Base-by-base conservation (phyloP, 2,329 filamentous ascomycete species). In the Diaporthe humulicola region DNA sequence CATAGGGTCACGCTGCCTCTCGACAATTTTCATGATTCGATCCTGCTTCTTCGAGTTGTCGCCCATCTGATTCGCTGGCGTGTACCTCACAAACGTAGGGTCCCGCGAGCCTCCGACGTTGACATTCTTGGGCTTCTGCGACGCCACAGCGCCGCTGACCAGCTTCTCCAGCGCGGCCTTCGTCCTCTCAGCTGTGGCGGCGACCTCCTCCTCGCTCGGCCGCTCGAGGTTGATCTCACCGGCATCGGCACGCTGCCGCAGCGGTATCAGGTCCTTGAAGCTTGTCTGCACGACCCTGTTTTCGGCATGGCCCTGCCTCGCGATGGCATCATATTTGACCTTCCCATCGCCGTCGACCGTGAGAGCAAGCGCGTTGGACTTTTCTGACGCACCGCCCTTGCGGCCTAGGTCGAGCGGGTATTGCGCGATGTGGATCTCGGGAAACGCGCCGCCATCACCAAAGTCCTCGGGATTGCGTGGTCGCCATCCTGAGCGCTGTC, bases 21-120 rank as follows among this genome's bases (percentile, higher is more conserved):
- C 95, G 50, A 98, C 95, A 84, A 99, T 98, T 88, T 98, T 98
- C 91, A 99, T 97, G 78, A 99, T 98, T 19, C 97, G 93, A 80
- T 98, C 96, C 80, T 95, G 95, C 86, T 98, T 98, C 84, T 93
- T 93, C 52, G 90, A 92, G 83, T 95, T 88, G 80, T 91, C 95
- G 17, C 97, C 97, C 95, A 99, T 98, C 86, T 99, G 97, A 80
- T 97, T 96, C 56, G 96, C 95, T 5, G 97, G 97, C 22, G 96
- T 98, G 82, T 99, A 99, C 77, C 95, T 91, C 75, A 99, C 97
- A 83, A 95, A 99, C 0, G 96, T 98, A 8, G 97, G 92, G 75
- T 98, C 96, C 73, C 93, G 93, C 78, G 94, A 90, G 67, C 90
- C 89, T n/a, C 92, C 93, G 10, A 93, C 91, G 80, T 95, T 96